Percentiles rank a stretch among this genome's conserved stretches.
Conservation (phyloP, 2,329 filamentous ascomycete genomes). For the Cordyceps cateniannulata region DNA sequence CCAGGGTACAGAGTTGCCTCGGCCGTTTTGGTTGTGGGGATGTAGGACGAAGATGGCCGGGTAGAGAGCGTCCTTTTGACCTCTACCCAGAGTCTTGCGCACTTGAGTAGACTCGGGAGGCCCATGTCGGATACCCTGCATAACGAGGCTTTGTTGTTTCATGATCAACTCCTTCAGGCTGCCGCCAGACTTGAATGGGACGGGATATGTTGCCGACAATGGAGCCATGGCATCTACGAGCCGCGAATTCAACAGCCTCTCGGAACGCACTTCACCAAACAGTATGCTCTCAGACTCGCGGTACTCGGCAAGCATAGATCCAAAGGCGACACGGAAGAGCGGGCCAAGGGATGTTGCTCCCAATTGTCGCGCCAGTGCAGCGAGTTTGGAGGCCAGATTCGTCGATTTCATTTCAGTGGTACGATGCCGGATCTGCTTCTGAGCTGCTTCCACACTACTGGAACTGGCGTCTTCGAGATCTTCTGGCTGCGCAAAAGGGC, state of each 20-base stretch:
- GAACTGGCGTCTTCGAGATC: not conserved
- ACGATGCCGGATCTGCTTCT: not conserved
- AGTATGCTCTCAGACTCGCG: not conserved
- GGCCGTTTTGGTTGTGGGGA: not conserved
- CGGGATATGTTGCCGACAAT: constrained; percentile 5
- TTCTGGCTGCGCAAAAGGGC: not conserved
- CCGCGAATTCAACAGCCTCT: constrained; percentile 1
- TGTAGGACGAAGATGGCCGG: constrained; percentile 1
- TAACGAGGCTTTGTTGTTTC: not conserved
- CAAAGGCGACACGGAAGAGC: constrained; percentile 2
- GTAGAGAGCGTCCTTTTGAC: not conserved
- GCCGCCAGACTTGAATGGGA: not conserved
- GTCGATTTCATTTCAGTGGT: constrained; percentile 1
- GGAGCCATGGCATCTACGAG: constrained; percentile 3
- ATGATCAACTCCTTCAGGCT: not conserved
- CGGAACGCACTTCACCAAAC: not conserved
- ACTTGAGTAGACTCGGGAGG: not conserved
- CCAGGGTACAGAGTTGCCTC: not conserved
- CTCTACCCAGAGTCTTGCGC: not conserved
- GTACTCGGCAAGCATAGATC: not conserved
- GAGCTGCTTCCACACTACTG: not conserved
- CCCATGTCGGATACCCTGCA: not conserved
- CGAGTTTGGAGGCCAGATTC: not conserved
- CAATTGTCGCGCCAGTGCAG: not conserved
- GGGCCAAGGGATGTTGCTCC: not conserved